phyloP scores from a whole-genome alignment of 495 filamentous ascomycete species.

The Tuber magnatum region DNA sequence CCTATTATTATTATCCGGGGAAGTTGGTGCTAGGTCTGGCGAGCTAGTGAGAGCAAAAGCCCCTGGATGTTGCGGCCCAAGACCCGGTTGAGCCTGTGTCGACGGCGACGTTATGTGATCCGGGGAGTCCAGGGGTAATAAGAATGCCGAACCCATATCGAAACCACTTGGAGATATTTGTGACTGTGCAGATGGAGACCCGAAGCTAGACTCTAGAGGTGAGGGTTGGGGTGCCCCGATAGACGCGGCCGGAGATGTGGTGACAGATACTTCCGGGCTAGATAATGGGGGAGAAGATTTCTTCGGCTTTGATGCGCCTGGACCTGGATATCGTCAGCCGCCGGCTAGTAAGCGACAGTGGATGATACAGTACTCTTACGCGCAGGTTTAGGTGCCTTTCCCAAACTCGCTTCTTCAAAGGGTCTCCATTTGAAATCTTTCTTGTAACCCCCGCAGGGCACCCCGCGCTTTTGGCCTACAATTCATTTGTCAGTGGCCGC shows the following conservation, averaged over 20 bases:
- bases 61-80: background rate
- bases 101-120: constrained; percentile 9
- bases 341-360: constrained; percentile 1
- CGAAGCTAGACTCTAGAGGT: constrained; percentile 12
- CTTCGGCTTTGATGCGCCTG: constrained; percentile 31
- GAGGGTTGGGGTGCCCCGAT: constrained; percentile 6
- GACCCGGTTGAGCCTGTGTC: background rate
- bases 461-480: constrained; percentile 53
- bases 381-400: constrained; percentile 43
- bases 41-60: constrained; percentile 9
- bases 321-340: constrained; percentile 22
- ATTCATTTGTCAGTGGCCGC: constrained; percentile 11
- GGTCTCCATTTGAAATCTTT: constrained; percentile 81
- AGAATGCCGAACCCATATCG: constrained; percentile 8
- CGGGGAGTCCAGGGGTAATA: constrained; percentile 18
- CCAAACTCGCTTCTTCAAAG: constrained; percentile 63
- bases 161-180: constrained; percentile 14
- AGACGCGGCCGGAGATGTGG: constrained; percentile 4
- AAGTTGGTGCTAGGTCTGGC: constrained; percentile 5
- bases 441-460: constrained; percentile 69
- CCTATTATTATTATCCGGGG: background rate
- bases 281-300: constrained; percentile 28
- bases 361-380: constrained; percentile 32
- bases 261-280: constrained; percentile 12
- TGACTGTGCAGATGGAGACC: constrained; percentile 37